phyloP scores from a whole-genome alignment of 768 basidiomycete species.

The Lepiota brunneoincarnata region DNA sequence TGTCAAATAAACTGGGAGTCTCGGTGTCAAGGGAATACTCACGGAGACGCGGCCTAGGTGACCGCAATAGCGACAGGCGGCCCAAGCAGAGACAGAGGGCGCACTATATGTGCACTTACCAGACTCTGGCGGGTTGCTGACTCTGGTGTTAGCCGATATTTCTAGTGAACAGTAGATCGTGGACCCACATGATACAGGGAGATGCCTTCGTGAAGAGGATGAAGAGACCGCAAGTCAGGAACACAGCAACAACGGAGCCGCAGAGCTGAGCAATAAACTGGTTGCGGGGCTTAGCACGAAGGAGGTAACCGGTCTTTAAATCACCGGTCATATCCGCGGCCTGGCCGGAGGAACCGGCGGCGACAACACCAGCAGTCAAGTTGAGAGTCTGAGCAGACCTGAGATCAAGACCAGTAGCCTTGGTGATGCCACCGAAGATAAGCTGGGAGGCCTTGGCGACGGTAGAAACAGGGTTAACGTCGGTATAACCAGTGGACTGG shows the following conservation, averaged over 20 bases:
- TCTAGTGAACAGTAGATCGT: not conserved
- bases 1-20: not conserved
- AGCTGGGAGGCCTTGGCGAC: slow-evolving; percentile 65
- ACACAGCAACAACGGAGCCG: slow-evolving; percentile 58
- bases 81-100: slow-evolving; percentile 56
- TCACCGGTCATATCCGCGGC: slow-evolving; percentile 66
- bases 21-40: slow-evolving; percentile 12
- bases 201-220: slow-evolving; percentile 61
- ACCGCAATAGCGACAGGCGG: slow-evolving; percentile 54
- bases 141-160: not conserved
- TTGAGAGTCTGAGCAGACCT: slow-evolving; percentile 44
- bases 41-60: slow-evolving; percentile 45
- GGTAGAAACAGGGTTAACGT: slow-evolving; percentile 60
- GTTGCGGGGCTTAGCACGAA: slow-evolving; percentile 59
- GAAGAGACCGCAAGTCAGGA: slow-evolving; percentile 56
- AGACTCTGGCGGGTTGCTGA: slow-evolving; percentile 25
- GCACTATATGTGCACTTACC: slow-evolving; percentile 49
- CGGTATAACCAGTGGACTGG: slow-evolving; percentile 56
- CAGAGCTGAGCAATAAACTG: slow-evolving; percentile 61
- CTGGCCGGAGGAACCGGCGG: slow-evolving; percentile 55
- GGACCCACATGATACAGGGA: slow-evolving; percentile 54
- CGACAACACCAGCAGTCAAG: slow-evolving; percentile 49
- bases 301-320: slow-evolving; percentile 67
- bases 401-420: slow-evolving; percentile 35
- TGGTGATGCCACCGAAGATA: slow-evolving; percentile 60